Percentiles rank a stretch among this genome's conserved stretches.
These are phyloP conservation scores for Leccinum pallidistipes DNA, from an alignment of 1,284 basidiomycete genomes.

Conservation along the genomic window DNA sequence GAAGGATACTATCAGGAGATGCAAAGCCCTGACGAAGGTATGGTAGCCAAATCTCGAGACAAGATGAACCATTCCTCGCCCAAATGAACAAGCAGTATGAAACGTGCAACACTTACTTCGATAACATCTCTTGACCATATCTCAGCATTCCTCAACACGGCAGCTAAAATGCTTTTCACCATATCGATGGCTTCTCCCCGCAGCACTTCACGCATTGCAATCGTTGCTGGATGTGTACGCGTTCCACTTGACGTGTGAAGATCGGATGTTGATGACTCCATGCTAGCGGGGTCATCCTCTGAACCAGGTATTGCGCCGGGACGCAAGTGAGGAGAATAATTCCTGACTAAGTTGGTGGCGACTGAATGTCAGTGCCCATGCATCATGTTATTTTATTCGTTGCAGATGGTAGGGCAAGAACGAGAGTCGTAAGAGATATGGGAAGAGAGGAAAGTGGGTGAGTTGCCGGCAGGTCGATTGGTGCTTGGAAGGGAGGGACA, in stretches of 20 bases:
- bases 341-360: slow-evolving; percentile 83
- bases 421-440: slow-evolving; percentile 24
- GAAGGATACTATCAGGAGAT: too few relatives aligned
- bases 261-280: slow-evolving; percentile 4
- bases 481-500: slow-evolving; percentile 23
- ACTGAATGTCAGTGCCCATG: slow-evolving; percentile 68
- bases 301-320: slow-evolving; percentile 39
- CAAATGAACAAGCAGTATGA: slow-evolving; percentile 1
- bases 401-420: slow-evolving; percentile 22
- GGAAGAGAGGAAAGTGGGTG: slow-evolving; percentile 29
- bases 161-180: slow-evolving; percentile 57
- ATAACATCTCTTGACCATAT: slow-evolving; percentile 29
- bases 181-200: slow-evolving; percentile 63
- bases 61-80: not conserved
- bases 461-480: slow-evolving; percentile 25
- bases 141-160: slow-evolving; percentile 38
- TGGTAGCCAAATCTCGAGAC: not conserved
- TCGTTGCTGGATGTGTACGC: slow-evolving; percentile 62
- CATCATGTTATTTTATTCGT: slow-evolving; percentile 25
- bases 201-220: slow-evolving; percentile 63
- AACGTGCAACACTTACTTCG: slow-evolving; percentile 26
- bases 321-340: slow-evolving; percentile 82
- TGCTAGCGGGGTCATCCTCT: slow-evolving; percentile 6
- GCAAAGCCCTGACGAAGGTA: not conserved
- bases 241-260: slow-evolving; percentile 41